Evolutionary conservation across 2,329 filamentous ascomycete genomes (phyloP), one percentile per base, ranked within the genome.

Genomic region (Fusarium protoensiforme): DNA sequence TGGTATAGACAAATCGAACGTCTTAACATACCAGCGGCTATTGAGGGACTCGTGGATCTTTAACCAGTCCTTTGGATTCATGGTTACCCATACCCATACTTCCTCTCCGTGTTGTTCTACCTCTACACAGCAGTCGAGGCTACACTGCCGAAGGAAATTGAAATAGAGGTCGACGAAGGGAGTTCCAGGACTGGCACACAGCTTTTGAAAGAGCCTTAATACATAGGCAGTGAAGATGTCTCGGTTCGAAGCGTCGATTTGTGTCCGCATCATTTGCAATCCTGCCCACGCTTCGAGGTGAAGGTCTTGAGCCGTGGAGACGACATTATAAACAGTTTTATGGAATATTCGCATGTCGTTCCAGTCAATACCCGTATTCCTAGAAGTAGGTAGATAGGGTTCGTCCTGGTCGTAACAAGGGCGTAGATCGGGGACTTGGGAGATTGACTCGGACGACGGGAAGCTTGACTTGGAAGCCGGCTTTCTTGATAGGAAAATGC

Each of bases 261-360:
- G 22, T 22, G 39, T 3, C 20, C 11, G 6, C 11, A 22, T 14
- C 13, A 3, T 2, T 22, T 8, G n/a, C 3, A 43, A 14, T 7
- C 1, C 7, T 5, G 0, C 2, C 39, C 6, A 22, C 11, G 11
- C 22, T 4, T 14, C 1, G n/a, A 22, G 2, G 11, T 6, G 2
- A 14, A 43, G 39, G 7, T 5, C 9, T 11, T 4, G 8, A 31
- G 16, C 46, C 6, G 2, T 18, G 27, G 46, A 27, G 8, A 51
- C 39, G 0, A 43, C 39, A 7, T 8, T 2, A 22, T 43, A 22
- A 7, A 38, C 36, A 18, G 16, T 38, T 8, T 38, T 18, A 16
- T n/a, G n/a, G n/a, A n/a, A n/a, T n/a, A n/a, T n/a, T n/a, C n/a
- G n/a, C n/a, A n/a, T n/a, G n/a, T n/a, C n/a, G n/a, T n/a, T n/a